These are phyloP conservation scores for Penicilliopsis zonata DNA, from an alignment of 495 filamentous ascomycete genomes.

Conservation along the genomic window DNA sequence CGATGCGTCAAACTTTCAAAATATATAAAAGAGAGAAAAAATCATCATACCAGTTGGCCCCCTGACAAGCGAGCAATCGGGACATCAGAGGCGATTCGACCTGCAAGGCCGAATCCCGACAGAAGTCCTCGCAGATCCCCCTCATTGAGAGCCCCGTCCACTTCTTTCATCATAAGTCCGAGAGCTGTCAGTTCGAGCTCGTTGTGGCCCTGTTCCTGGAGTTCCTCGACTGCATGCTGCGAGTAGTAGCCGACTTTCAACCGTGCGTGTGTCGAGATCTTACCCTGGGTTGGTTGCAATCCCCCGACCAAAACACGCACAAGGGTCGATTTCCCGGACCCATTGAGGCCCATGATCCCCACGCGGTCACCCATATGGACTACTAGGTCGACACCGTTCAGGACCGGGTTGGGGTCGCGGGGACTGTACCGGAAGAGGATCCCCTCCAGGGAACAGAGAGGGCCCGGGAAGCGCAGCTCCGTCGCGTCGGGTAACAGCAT, in stretches of 20 bases:
- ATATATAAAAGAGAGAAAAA: neutral
- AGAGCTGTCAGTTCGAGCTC: constrained; percentile 49
- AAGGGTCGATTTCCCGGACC: constrained; percentile 62
- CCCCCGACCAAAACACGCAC: constrained; percentile 41
- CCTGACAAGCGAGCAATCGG: constrained; percentile 58
- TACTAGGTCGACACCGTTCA: constrained; percentile 50
- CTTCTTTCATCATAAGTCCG: constrained; percentile 37
- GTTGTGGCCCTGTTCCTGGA: constrained; percentile 36
- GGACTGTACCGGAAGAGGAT: constrained; percentile 46
- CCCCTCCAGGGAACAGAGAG: constrained; percentile 56
- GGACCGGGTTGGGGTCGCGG: constrained; percentile 17
- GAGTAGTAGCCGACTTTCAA: constrained; percentile 60
- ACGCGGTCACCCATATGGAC: constrained; percentile 59
- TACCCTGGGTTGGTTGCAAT: constrained; percentile 34
- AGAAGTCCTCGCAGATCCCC: constrained; percentile 50
- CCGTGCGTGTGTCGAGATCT: constrained; percentile 49
- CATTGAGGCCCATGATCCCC: constrained; percentile 63
- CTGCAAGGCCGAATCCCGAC: constrained; percentile 51
- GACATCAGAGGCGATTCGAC: constrained; percentile 54
- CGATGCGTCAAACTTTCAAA: constrained; percentile 1
- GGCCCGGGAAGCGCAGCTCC: constrained; percentile 62
- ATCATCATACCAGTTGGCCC: constrained; percentile 46
- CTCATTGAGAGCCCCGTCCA: constrained; percentile 40
- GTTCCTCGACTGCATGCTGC: constrained; percentile 61
- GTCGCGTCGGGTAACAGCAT: constrained; percentile 48